Evolutionary conservation across 1,139 yeast genomes (phyloP).

Genomic region (Pichia sp.): DNA sequence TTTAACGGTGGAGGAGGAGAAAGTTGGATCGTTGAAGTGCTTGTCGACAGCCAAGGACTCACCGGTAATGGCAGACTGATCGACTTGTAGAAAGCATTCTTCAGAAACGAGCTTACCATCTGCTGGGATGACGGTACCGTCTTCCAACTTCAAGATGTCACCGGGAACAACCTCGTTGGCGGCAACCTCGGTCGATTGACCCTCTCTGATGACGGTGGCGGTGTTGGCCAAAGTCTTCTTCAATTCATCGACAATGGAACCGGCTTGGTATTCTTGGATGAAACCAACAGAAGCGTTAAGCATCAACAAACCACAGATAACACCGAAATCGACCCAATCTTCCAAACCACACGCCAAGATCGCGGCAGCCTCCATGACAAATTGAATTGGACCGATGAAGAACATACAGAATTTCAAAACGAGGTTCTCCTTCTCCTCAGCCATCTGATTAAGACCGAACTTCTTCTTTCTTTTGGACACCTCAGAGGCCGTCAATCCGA

Average conservation of each 20-base stretch:
- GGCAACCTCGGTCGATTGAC: conserved; percentile 66
- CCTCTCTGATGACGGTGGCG: conserved; percentile 84
- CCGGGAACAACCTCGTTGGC: conserved; percentile 90
- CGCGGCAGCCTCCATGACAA: conserved; percentile 99
- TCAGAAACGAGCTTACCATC: conserved; percentile 93
- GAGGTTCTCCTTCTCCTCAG: conserved; percentile 85
- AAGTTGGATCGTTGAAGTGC: conserved; percentile 80
- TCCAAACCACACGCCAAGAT: conserved; percentile 95
- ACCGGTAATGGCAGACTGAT: conserved; percentile 98
- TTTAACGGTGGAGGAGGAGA: conserved; percentile 94
- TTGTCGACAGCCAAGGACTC: conserved; percentile 96
- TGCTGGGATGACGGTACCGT: conserved; percentile 92
- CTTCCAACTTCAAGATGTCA: conserved; percentile 88
- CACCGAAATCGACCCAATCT: conserved; percentile 99
- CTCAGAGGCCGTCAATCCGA: conserved; percentile 80
- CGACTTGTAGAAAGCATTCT: conserved; percentile 86
- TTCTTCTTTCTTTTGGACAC: conserved; percentile 85
- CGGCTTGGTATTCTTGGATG: conserved; percentile 96
- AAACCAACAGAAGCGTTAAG: conserved; percentile 95
- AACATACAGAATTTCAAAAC: conserved; percentile 82
- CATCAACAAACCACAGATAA: conserved; percentile 81
- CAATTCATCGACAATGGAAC: conserved; percentile 91
- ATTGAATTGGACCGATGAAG: conserved; percentile 97
- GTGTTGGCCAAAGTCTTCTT: conserved; percentile 90
- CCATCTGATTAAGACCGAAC: conserved; percentile 92